These are phyloP conservation scores for Diaporthe helianthi DNA, from an alignment of 2,329 filamentous ascomycete species.

Conservation along the genomic window DNA sequence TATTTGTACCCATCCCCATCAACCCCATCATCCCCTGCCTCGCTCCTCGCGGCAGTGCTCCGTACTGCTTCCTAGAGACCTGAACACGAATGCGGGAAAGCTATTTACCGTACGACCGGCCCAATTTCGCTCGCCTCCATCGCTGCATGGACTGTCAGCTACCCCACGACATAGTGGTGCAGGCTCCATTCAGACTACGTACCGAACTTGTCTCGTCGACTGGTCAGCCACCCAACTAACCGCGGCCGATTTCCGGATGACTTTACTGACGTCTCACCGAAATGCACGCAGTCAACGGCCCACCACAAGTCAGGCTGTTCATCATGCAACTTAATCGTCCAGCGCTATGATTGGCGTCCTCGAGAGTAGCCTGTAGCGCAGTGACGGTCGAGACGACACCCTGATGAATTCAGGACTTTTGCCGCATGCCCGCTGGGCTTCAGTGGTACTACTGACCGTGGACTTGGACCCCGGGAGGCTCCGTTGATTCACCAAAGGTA, in stretches of 20 bases:
- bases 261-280: constrained; percentile 21
- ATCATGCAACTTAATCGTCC: constrained; percentile 11
- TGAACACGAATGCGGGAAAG: constrained; percentile 3
- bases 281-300: constrained; percentile 2
- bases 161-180: constrained; percentile 17
- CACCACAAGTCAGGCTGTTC: neutral
- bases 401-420: neutral
- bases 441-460: neutral
- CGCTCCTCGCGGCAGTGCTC: constrained; percentile 6
- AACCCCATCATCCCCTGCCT: constrained; percentile 14
- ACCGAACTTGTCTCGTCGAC: constrained; percentile 6
- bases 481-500: neutral
- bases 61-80: neutral
- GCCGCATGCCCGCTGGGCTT: constrained; percentile 1
- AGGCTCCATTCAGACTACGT: constrained; percentile 9
- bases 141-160: neutral
- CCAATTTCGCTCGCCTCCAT: constrained; percentile 20
- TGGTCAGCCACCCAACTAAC: constrained; percentile 12
- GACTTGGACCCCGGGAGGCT: constrained; percentile 10
- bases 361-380: constrained; percentile 2
- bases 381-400: constrained; percentile 9
- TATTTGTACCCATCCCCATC: neutral
- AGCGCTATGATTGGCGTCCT: constrained; percentile 12
- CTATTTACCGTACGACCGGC: constrained; percentile 9
- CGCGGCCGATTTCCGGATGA: constrained; percentile 25